Percentiles rank a stretch among this genome's conserved stretches.
These are phyloP conservation scores for Penicillium sp. DNA, from an alignment of 2,329 filamentous ascomycete species.

Conservation along the genomic window DNA sequence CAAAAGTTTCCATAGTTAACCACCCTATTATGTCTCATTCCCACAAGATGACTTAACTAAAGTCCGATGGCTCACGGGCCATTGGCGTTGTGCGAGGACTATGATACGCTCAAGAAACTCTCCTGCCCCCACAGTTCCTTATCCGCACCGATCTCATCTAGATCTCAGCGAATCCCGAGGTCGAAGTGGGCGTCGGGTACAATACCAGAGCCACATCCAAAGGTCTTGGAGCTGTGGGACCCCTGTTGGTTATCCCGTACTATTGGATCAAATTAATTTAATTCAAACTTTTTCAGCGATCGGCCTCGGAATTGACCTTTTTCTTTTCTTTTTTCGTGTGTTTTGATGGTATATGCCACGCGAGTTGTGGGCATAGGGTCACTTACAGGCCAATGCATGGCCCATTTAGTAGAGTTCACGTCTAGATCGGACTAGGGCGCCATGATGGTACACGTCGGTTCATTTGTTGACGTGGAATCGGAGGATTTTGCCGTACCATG, in stretches of 20 bases:
- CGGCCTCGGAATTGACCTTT: background rate
- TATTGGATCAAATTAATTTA: slow-evolving; percentile 16
- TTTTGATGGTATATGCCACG: slow-evolving; percentile 4
- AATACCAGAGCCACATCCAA: slow-evolving; percentile 4
- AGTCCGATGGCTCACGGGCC: no score
- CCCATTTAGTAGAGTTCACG: slow-evolving; percentile 5
- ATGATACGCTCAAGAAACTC: slow-evolving; percentile 9
- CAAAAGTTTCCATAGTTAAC: background rate
- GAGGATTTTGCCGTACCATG: background rate
- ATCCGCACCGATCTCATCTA: slow-evolving; percentile 22
- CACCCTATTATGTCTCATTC: no score
- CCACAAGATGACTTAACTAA: no score
- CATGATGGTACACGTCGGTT: slow-evolving; percentile 4
- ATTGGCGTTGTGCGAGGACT: background rate
- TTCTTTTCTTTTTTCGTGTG: background rate
- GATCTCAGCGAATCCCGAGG: slow-evolving; percentile 9
- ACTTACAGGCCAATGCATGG: background rate
- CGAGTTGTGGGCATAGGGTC: slow-evolving; percentile 4
- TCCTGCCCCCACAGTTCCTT: slow-evolving; percentile 13
- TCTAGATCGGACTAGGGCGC: slow-evolving; percentile 11
- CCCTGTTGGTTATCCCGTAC: background rate
- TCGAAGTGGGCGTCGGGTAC: slow-evolving; percentile 8
- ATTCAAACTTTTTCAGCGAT: slow-evolving; percentile 8
- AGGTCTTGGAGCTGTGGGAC: background rate
- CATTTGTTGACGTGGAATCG: background rate